Evolutionary conservation across 495 filamentous ascomycete genomes (phyloP).

Genomic region (Hyaloscypha hepaticicola): DNA sequence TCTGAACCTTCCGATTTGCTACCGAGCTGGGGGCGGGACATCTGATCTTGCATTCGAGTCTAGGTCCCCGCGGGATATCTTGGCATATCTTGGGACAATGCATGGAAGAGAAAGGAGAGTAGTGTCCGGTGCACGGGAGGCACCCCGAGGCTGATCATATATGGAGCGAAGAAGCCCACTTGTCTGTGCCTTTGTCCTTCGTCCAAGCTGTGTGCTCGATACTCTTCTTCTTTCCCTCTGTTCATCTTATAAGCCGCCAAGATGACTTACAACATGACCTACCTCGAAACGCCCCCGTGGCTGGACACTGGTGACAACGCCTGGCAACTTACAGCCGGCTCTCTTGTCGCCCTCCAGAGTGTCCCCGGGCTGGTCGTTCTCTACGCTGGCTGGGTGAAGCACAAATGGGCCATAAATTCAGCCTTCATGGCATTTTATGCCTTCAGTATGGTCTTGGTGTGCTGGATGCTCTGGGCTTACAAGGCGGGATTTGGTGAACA

Average conservation of each 20-base stretch:
- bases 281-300: slow-evolving; percentile 32
- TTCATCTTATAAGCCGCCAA: neutral
- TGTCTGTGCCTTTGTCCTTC: neutral
- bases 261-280: slow-evolving; percentile 3
- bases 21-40: slow-evolving; percentile 7
- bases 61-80: slow-evolving; percentile 6
- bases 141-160: neutral
- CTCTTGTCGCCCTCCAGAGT: slow-evolving; percentile 51
- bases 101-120: slow-evolving; percentile 6
- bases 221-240: neutral
- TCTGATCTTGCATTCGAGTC: slow-evolving; percentile 12
- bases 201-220: neutral
- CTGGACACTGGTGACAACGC: slow-evolving; percentile 54
- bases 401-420: slow-evolving; percentile 58
- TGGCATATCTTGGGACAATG: slow-evolving; percentile 7
- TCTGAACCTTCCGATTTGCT: slow-evolving; percentile 9
- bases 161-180: neutral
- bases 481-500: slow-evolving; percentile 52
- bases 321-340: slow-evolving; percentile 58
- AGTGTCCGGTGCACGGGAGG: neutral
- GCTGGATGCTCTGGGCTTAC: slow-evolving; percentile 59
- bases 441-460: slow-evolving; percentile 51
- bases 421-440: slow-evolving; percentile 60
- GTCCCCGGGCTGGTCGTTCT: slow-evolving; percentile 56
- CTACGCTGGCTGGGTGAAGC: slow-evolving; percentile 56